These are phyloP conservation scores for Maudiozyma saulgeensis DNA, from an alignment of 805 yeast species.

Conservation along the genomic window DNA sequence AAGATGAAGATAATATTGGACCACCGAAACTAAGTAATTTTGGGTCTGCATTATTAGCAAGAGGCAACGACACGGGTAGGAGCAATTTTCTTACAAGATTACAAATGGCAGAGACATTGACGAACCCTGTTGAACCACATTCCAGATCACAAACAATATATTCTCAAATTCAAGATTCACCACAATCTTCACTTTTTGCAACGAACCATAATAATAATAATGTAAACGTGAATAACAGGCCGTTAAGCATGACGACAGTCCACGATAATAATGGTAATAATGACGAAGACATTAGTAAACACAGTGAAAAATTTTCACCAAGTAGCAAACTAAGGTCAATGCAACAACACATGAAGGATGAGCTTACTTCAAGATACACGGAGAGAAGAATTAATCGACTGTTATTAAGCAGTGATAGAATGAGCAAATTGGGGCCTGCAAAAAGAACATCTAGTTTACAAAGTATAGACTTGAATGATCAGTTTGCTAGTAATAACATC, in stretches of 20 bases:
- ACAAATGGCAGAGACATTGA: neutral
- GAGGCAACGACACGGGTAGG: neutral
- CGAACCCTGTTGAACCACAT: neutral
- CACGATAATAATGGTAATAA: constrained; percentile 1
- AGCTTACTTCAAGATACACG: constrained; percentile 15
- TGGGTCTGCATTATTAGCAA: constrained; percentile 24
- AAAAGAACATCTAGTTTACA: constrained; percentile 16
- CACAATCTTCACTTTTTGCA: constrained; percentile 20
- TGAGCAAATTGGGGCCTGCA: constrained; percentile 25
- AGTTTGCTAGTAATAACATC: neutral
- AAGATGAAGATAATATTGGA: constrained; percentile 20
- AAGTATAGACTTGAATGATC: neutral
- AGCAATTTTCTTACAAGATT: constrained; percentile 1
- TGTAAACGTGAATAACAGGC: constrained; percentile 9
- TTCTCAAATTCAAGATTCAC: neutral
- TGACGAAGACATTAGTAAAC: neutral
- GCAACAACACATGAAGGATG: constrained; percentile 23
- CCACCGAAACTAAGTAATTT: constrained; percentile 26
- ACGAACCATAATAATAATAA: constrained; percentile 6
- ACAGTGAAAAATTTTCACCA: neutral
- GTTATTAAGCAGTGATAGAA: constrained; percentile 18
- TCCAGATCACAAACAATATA: neutral
- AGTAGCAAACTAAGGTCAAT: constrained; percentile 11
- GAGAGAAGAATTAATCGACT: constrained; percentile 23
- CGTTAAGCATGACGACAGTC: constrained; percentile 21